phyloP scores from a whole-genome alignment of 345 rosid genomes.

The Hibiscus syriacus region DNA sequence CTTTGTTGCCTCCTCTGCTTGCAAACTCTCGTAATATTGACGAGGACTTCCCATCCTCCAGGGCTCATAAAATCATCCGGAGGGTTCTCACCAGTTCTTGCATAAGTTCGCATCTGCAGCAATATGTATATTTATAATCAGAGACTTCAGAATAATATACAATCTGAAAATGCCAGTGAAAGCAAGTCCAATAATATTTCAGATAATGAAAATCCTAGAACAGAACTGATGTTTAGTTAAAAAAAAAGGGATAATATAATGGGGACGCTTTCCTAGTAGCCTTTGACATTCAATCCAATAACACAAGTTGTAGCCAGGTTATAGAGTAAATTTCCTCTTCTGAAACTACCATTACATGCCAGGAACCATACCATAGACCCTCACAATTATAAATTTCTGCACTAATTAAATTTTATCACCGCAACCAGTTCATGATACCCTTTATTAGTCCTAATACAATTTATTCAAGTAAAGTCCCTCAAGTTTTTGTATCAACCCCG shows the following conservation, averaged over 20 bases:
- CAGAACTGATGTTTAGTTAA: neutral
- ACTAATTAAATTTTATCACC: neutral
- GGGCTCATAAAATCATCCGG: constrained; percentile 98
- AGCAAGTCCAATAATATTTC: neutral
- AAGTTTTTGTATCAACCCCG: neutral
- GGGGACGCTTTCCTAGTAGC: neutral
- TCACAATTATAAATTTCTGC: neutral
- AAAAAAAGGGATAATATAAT: neutral
- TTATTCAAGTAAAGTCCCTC: neutral
- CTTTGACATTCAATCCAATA: too few species aligned
- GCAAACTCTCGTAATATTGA: constrained; percentile 62
- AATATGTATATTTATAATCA: neutral
- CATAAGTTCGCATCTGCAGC: constrained; percentile 72
- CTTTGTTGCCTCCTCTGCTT: constrained; percentile 6
- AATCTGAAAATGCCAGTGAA: neutral
- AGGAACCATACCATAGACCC: neutral
- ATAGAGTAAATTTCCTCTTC: too few species aligned
- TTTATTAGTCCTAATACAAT: neutral
- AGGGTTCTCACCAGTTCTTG: constrained; percentile 81
- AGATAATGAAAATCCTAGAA: neutral
- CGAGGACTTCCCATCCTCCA: constrained; percentile 87
- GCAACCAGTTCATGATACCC: neutral
- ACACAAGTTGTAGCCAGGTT: too few species aligned
- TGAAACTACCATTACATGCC: too few species aligned
- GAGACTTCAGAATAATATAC: neutral